Conservation (phyloP, 352 stramenopile species). For the Phytophthora cactorum region DNA sequence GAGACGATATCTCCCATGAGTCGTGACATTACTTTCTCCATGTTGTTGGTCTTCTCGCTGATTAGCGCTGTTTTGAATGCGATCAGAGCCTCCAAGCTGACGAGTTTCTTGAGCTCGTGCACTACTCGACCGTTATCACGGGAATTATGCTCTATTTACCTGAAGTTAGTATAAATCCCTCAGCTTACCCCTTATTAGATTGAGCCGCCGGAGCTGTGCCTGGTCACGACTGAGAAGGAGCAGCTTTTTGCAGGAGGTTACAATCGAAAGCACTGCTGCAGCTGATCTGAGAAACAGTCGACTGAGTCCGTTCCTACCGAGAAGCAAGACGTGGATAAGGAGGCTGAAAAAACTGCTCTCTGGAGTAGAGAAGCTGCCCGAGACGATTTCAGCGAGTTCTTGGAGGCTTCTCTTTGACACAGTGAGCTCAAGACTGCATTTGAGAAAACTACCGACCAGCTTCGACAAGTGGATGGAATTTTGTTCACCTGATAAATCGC, state of each 20-base stretch:
- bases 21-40: conserved; percentile 57
- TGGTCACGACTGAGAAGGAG: conserved; percentile 37
- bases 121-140: too few species aligned
- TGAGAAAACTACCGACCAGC: conserved; percentile 15
- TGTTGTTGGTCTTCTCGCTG: conserved; percentile 60
- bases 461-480: conserved; percentile 10
- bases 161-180: too few species aligned
- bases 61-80: conserved; percentile 68
- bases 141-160: too few species aligned
- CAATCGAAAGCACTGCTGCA: too few species aligned
- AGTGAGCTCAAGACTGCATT: conserved; percentile 15
- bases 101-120: conserved; percentile 68
- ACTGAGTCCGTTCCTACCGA: too few species aligned
- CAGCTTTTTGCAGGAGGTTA: too few species aligned
- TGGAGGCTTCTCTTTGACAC: conserved; percentile 4
- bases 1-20: conserved; percentile 70
- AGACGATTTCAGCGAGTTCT: conserved; percentile 19
- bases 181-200: too few species aligned
- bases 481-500: neutral
- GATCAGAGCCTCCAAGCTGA: conserved; percentile 56
- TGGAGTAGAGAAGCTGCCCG: conserved; percentile 15
- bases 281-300: neutral
- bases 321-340: neutral
- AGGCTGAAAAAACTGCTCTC: conserved; percentile 8
- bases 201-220: too few species aligned